Evolutionary conservation across 192 early-diverging fungal genomes (phyloP).

Genomic region (Coemansia sp.): DNA sequence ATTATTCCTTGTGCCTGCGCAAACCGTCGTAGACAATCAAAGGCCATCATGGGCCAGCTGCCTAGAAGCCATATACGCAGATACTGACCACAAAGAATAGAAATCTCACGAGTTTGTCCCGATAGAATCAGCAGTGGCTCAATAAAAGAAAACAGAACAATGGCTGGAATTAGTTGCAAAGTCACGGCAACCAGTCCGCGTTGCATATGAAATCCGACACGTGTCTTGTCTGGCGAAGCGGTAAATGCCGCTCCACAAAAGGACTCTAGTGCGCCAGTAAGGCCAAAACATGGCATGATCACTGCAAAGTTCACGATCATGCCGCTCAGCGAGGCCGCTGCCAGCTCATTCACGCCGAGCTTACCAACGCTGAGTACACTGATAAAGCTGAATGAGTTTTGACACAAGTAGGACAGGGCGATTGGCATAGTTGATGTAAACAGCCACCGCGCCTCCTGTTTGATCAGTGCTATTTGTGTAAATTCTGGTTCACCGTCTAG

Average conservation of each 20-base stretch:
- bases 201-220: constrained; percentile 44
- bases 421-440: constrained; percentile 53
- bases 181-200: constrained; percentile 46
- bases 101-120: constrained; percentile 75
- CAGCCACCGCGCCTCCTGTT: constrained; percentile 41
- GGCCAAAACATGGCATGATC: constrained; percentile 65
- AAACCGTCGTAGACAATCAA: constrained; percentile 83
- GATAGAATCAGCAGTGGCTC: constrained; percentile 66
- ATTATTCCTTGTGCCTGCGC: constrained; percentile 91
- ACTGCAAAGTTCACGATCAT: constrained; percentile 72
- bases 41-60: constrained; percentile 72
- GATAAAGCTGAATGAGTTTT: constrained; percentile 63
- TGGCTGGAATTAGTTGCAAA: constrained; percentile 26
- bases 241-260: constrained; percentile 45
- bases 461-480: constrained; percentile 18
- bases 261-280: constrained; percentile 54
- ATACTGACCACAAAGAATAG: constrained; percentile 68
- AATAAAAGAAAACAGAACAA: constrained; percentile 26
- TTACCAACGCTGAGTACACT: constrained; percentile 67
- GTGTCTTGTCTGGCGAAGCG: constrained; percentile 44
- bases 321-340: constrained; percentile 63
- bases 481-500: constrained; percentile 24
- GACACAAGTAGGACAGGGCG: constrained; percentile 61
- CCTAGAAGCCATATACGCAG: constrained; percentile 69
- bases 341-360: constrained; percentile 64